A percentile compares a stretch with the other conserved stretches of the same genome.
Evolutionary conservation across 2,329 filamentous ascomycete genomes (phyloP).

Genomic region (Aspergillus sp.): DNA sequence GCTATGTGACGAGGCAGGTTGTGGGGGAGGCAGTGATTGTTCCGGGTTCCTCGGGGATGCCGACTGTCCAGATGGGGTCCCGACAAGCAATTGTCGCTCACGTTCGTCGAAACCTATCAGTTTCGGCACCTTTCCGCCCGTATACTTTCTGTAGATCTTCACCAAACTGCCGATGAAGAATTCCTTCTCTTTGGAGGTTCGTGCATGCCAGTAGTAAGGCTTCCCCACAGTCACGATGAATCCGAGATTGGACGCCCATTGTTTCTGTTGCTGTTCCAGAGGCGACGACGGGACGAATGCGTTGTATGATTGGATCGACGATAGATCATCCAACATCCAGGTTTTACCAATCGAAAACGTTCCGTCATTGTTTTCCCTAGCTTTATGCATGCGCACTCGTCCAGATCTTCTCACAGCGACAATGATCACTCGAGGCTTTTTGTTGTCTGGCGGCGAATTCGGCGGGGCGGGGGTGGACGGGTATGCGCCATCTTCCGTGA

Average conservation of each 20-base stretch:
- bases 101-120: constrained; percentile 78
- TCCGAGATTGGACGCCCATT: constrained; percentile 80
- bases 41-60: constrained; percentile 20
- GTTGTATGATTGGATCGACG: constrained; percentile 77
- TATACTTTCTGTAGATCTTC: constrained; percentile 97
- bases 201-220: constrained; percentile 95
- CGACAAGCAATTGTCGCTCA: constrained; percentile 74
- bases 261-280: constrained; percentile 60
- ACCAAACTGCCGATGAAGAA: constrained; percentile 96
- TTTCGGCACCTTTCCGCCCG: constrained; percentile 76
- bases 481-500: constrained; percentile 80
- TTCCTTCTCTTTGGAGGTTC: constrained; percentile 93
- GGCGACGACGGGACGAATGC: constrained; percentile 57
- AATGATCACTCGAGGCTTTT: constrained; percentile 89
- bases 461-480: constrained; percentile 83
- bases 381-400: constrained; percentile 92
- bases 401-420: constrained; percentile 91
- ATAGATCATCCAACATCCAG: constrained; percentile 91
- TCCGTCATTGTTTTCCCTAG: constrained; percentile 89
- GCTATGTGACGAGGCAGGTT: constrained; percentile 26
- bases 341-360: constrained; percentile 98
- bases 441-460: constrained; percentile 67
- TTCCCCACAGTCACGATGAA: constrained; percentile 89
- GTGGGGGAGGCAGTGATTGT: constrained; percentile 24
- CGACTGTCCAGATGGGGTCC: constrained; percentile 33